A percentile compares a stretch with the other conserved stretches of the same genome.
These are phyloP conservation scores for Termitomyces sp. DNA, from an alignment of 768 basidiomycete genomes.

Conservation along the genomic window DNA sequence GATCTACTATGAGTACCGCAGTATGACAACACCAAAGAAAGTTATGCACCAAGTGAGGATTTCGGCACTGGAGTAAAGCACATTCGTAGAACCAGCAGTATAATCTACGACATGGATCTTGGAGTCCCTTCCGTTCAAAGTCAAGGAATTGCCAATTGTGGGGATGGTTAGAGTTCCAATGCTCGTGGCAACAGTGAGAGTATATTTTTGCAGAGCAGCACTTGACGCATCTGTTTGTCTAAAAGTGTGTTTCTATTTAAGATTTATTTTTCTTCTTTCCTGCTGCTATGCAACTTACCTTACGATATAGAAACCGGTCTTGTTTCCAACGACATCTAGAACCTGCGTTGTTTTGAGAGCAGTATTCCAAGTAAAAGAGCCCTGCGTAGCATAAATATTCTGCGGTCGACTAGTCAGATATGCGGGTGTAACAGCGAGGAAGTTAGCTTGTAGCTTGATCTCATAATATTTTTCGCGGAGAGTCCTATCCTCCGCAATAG, in stretches of 20 bases:
- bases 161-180: conserved; percentile 36
- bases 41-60: conserved; percentile 38
- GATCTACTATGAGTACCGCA: not conserved
- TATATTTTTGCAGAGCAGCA: conserved; percentile 33
- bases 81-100: conserved; percentile 32
- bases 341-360: conserved; percentile 45
- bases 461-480: conserved; percentile 51
- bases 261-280: too few species aligned
- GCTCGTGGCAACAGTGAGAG: conserved; percentile 38
- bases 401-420: conserved; percentile 41
- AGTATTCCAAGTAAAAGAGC: conserved; percentile 41
- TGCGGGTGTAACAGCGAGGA: conserved; percentile 43
- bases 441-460: conserved; percentile 44
- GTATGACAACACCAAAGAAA: not conserved
- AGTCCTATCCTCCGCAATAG: conserved; percentile 45
- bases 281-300: conserved; percentile 17
- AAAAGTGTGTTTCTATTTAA: not conserved
- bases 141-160: conserved; percentile 34
- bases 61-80: conserved; percentile 45
- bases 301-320: conserved; percentile 42
- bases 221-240: conserved; percentile 36
- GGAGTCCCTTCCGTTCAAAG: conserved; percentile 45
- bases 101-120: conserved; percentile 49
- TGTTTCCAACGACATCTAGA: conserved; percentile 39
- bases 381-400: conserved; percentile 33